A percentile compares a stretch with the other conserved stretches of the same genome.
Evolutionary conservation across 2,329 filamentous ascomycete species (phyloP).

Genomic region (Colletotrichum euphorbiae): DNA sequence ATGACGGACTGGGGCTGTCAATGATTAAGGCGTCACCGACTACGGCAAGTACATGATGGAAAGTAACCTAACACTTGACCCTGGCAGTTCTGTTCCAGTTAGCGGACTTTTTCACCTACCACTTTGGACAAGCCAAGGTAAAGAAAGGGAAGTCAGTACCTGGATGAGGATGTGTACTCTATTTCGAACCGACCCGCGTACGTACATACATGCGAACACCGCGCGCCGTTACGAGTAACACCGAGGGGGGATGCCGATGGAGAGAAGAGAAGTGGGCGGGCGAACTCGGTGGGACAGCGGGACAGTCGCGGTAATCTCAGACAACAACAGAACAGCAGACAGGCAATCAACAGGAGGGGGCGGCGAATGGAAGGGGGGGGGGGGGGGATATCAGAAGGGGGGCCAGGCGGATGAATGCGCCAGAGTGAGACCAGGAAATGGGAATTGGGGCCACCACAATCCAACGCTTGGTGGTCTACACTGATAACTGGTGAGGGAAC

Average conservation of each 20-base stretch:
- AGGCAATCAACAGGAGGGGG: slow-evolving; percentile 11
- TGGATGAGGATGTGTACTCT: slow-evolving; percentile 8
- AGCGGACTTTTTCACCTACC: slow-evolving; percentile 16
- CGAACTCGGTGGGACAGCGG: slow-evolving; percentile 28
- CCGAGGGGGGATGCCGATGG: slow-evolving; percentile 23
- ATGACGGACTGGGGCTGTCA: slow-evolving; percentile 39
- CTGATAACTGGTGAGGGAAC: slow-evolving; percentile 1
- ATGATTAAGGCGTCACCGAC: slow-evolving; percentile 40
- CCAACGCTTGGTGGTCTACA: slow-evolving; percentile 7
- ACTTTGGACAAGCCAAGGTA: not conserved
- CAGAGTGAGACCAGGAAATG: slow-evolving; percentile 31
- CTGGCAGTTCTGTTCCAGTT: slow-evolving; percentile 14
- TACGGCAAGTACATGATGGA: slow-evolving; percentile 24
- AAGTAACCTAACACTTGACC: slow-evolving; percentile 24
- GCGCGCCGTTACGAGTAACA: slow-evolving; percentile 34
- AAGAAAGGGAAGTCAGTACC: not conserved
- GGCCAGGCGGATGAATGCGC: slow-evolving; percentile 26
- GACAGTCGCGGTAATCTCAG: slow-evolving; percentile 19
- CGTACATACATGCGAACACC: slow-evolving; percentile 1
- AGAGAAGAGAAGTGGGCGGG: slow-evolving; percentile 18
- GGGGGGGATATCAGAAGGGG: slow-evolving; percentile 20
- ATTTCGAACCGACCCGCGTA: not conserved
- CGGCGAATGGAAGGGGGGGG: slow-evolving; percentile 5
- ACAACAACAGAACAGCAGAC: slow-evolving; percentile 4
- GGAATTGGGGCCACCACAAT: slow-evolving; percentile 13